Evolutionary conservation across 2,329 filamentous ascomycete genomes (phyloP), one percentile per base, ranked within the genome.

Genomic region (Ophidiomyces ophidiicola): DNA sequence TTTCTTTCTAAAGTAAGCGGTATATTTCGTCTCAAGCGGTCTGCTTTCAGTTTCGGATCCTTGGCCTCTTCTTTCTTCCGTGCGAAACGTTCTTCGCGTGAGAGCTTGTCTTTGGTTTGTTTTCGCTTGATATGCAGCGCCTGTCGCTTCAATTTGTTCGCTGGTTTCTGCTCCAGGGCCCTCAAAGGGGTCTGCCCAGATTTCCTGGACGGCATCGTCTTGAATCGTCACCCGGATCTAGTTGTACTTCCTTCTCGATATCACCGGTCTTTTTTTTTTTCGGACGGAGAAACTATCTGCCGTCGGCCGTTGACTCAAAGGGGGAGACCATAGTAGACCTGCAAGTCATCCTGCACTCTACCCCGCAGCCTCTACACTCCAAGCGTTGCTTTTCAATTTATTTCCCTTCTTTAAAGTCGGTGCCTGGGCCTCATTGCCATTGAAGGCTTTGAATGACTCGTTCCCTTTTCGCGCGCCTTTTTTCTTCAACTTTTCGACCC

Each of bases 11-110:
- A 71, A 0, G 85, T 93, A 39, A 75, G 60, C 0, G 90, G 82
- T 30, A 86, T 72, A 63, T 94, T 94, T 49, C 73, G 76, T 44
- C 76, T 77, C 44, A 88, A 67, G 51, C 90, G 75, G 48, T 80
- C 74, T 45, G 75, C 76, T 49, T 77, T 76, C 44, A 94, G 62
- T 43, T 76, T 72, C 1, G 88, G 87, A 53, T 94, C 76, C 59
- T 80, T 82, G 47, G 80, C 74, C 62, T 98, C 90, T 54, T 87
- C 82, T 62, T 81, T 83, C 63, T 84, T 86, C 44, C 84, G 72
- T 34, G 74, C 74, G 57, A 86, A 80, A 46, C 87, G 77, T 53
- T 78, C 72, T 52, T 86, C 82, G 53, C 83, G 78, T 52, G 80
- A 82, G 32, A 77, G 67, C 55, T 78, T 79, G 56, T 85, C 82